Evolutionary conservation across 2,329 filamentous ascomycete species (phyloP).

Genomic region (Botrytis porri): DNA sequence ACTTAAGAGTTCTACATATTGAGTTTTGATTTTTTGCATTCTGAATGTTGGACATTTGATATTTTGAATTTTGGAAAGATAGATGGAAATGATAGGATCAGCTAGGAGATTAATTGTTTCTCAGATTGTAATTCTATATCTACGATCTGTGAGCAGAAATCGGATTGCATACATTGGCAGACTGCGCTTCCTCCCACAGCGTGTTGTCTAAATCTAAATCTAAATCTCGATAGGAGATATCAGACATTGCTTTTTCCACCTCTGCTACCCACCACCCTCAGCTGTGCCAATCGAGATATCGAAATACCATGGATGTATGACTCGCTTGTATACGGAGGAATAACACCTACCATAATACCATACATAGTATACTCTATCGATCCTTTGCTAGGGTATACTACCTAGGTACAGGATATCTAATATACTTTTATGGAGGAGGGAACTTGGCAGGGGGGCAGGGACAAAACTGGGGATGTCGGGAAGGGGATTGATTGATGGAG

Average conservation of each 20-base stretch:
- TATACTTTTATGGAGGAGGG: background rate
- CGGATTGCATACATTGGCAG: background rate
- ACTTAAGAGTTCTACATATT: background rate
- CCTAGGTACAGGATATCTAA: background rate
- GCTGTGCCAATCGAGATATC: background rate
- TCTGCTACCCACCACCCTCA: background rate
- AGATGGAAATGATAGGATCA: background rate
- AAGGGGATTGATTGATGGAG: background rate
- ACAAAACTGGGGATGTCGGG: background rate
- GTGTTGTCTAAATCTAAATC: too few species aligned
- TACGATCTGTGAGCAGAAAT: background rate
- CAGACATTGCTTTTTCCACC: background rate
- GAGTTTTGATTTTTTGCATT: background rate
- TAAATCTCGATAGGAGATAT: background rate
- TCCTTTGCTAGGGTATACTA: background rate
- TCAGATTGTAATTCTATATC: background rate
- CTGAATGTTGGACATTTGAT: background rate
- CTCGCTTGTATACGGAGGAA: background rate
- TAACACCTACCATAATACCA: background rate
- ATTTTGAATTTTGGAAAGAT: background rate
- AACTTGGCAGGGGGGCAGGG: background rate
- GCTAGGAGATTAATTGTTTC: background rate
- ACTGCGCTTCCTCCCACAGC: background rate
- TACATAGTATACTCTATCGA: background rate
- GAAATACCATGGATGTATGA: background rate